Evolutionary conservation across 306 rosid genomes (phyloP), one percentile per base, ranked within the genome.

Genomic region (Quercus ilex): DNA sequence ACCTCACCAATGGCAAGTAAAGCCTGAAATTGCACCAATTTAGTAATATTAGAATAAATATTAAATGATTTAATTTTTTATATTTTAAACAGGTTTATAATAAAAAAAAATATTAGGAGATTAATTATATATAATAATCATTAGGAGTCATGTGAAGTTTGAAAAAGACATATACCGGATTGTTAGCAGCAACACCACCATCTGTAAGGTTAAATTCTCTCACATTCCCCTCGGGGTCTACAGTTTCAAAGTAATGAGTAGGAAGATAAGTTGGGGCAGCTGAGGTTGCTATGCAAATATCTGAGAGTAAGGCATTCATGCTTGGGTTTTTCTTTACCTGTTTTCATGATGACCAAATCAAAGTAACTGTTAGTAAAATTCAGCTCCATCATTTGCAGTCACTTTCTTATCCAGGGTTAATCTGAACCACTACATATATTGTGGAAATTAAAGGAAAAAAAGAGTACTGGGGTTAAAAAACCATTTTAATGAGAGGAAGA

Each of bases 231-330:
- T 65, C 12, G 0, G 9, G 18, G 20, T 85, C 77, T 53, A 78
- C 53, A 53, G 87, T 86, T 73, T 87, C 70, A 26, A 91, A 91
- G 80, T 68, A 77, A 82, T 91, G 86, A 79, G 96, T 88, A 3
- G 96, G 96, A 56, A 89, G 74, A 80, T 91, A 91, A 19, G 96
- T 91, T 18, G 96, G 96, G 17, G 96, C 96, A 9, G 96, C 96
- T 0, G 96, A 89, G 13, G 96, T 91, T 21, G 84, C 76, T 17
- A 89, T 89, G 86, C 93, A 81, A 81, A 91, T 83, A 65, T 91
- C 96, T 3, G 92, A 83, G 14, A 88, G 55, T 20, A 35, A 65
- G 0, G 83, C 92, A 74, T 89, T 74, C 23, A 76, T 11, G 1
- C 14, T 51, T 15, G 85, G 87, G 21, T 77, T 52, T 1, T 77